Evolutionary conservation across 139 green algal genomes (phyloP).

Genomic region (Coelastrella sp.): DNA sequence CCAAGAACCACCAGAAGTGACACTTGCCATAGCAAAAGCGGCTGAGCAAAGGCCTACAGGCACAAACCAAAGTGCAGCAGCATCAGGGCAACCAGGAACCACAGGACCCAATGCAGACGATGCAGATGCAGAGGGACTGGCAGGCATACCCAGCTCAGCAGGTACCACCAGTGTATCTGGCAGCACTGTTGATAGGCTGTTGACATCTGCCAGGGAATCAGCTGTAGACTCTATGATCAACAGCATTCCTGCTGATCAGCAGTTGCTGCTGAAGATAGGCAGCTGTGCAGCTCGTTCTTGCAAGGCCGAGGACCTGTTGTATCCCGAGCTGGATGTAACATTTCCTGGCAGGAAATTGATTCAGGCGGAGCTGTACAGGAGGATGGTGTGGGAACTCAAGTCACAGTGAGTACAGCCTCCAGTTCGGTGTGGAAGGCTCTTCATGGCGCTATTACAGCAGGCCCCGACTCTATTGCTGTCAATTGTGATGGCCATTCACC

Average conservation of each 20-base stretch:
- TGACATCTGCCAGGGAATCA: not conserved
- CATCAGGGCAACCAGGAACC: not conserved
- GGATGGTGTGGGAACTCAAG: slow-evolving; percentile 39
- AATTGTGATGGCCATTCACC: too few relatives aligned
- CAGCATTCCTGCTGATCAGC: not conserved
- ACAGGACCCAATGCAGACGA: not conserved
- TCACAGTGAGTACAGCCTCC: slow-evolving; percentile 13
- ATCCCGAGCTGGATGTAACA: slow-evolving; percentile 32
- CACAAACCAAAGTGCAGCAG: not conserved
- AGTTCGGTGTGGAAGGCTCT: not conserved
- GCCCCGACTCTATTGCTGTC: too few relatives aligned
- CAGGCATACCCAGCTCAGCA: not conserved
- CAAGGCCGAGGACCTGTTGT: slow-evolving; percentile 24
- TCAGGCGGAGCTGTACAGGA: slow-evolving; percentile 37
- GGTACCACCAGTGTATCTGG: not conserved
- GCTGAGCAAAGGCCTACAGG: not conserved
- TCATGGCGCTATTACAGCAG: too few relatives aligned
- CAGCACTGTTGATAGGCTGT: not conserved
- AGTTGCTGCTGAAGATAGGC: not conserved
- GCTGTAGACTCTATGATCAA: not conserved
- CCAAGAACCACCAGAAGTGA: not conserved
- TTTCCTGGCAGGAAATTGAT: slow-evolving; percentile 8
- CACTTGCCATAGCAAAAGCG: not conserved
- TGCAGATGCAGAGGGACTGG: not conserved
- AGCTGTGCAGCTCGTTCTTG: not conserved